A percentile compares a stretch with the other conserved stretches of the same genome.
These are phyloP conservation scores for Epichloe sp. DNA, from an alignment of 2,329 filamentous ascomycete genomes.

Conservation along the genomic window DNA sequence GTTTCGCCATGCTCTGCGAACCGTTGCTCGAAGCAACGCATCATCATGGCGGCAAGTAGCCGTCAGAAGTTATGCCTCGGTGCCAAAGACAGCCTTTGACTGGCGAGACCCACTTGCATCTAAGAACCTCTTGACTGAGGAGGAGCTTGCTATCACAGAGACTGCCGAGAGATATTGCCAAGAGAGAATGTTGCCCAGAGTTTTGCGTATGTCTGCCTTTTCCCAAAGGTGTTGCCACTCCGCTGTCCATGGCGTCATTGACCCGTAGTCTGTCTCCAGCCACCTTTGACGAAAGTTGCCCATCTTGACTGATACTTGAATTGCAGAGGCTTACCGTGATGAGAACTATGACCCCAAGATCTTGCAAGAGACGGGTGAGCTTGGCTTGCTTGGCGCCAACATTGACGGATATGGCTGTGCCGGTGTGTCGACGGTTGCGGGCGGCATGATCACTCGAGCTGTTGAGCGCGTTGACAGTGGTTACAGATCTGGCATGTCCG, in stretches of 20 bases:
- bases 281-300: conserved; percentile 1
- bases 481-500: conserved; percentile 85
- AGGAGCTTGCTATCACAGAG: conserved; percentile 80
- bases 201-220: conserved; percentile 52
- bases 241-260: neutral
- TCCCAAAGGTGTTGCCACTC: neutral
- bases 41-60: conserved; percentile 14
- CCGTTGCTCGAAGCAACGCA: conserved; percentile 12
- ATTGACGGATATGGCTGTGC: conserved; percentile 84
- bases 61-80: conserved; percentile 23
- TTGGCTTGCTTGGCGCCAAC: conserved; percentile 76
- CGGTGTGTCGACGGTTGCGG: conserved; percentile 74
- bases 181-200: conserved; percentile 70
- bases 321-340: conserved; percentile 64
- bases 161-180: conserved; percentile 92
- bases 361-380: conserved; percentile 79
- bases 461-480: conserved; percentile 86
- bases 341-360: conserved; percentile 80
- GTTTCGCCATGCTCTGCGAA: conserved; percentile 20
- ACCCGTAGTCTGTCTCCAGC: neutral
- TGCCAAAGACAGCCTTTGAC: conserved; percentile 44
- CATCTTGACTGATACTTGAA: neutral
- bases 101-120: conserved; percentile 82
- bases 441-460: conserved; percentile 79
- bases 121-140: conserved; percentile 69